Evolutionary conservation across 257 asterid species (phyloP).

Genomic region (Solanum peruvianum): DNA sequence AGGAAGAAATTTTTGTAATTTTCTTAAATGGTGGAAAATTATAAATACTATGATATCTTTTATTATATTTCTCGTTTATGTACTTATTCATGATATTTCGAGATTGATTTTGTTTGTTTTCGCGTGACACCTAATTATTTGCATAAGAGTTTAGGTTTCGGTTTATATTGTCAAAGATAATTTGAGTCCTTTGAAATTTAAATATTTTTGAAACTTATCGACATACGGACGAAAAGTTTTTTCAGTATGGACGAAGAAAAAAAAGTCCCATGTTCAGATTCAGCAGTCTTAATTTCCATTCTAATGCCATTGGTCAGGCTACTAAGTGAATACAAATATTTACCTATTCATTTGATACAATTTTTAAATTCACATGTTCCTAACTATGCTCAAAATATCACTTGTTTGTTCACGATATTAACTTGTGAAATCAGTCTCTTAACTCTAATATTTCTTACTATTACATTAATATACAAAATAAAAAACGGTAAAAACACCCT

Average conservation of each 20-base stretch:
- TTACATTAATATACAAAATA: too few relatives aligned
- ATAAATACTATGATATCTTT: too few relatives aligned
- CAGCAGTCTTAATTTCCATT: background rate
- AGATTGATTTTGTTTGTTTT: accelerated
- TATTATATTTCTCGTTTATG: too few relatives aligned
- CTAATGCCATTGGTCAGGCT: background rate
- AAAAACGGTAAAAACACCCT: background rate
- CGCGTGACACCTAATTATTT: background rate
- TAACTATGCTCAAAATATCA: too few relatives aligned
- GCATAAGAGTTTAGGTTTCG: background rate
- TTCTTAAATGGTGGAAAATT: too few relatives aligned
- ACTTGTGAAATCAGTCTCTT: background rate
- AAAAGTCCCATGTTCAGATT: background rate
- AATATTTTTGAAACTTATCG: background rate
- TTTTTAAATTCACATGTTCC: background rate
- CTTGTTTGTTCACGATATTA: background rate
- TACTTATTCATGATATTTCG: too few relatives aligned
- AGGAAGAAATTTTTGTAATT: background rate
- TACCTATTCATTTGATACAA: background rate
- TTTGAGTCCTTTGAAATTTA: background rate
- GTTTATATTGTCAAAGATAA: background rate
- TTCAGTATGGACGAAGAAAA: background rate
- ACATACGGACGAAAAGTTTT: background rate
- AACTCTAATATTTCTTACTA: background rate
- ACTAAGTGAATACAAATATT: too few relatives aligned